A percentile compares a stretch with the other conserved stretches of the same genome.
phyloP scores from a whole-genome alignment of 1,284 basidiomycete species.

The Sporisorium iseilematis-ciliati region DNA sequence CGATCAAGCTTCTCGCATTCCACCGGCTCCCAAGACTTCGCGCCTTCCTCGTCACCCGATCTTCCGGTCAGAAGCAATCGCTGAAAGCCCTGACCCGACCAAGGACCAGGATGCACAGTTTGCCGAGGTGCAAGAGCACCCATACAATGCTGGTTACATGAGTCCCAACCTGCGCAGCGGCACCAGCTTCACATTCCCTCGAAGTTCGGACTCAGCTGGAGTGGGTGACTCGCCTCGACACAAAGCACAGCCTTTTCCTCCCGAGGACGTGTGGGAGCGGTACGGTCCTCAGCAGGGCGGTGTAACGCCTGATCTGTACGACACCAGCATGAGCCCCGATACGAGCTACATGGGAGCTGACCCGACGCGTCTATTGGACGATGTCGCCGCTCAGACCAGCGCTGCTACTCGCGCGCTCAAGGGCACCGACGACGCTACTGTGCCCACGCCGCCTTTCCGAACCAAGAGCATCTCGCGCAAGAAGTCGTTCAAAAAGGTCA shows the following conservation, averaged over 20 bases:
- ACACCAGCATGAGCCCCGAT: constrained; percentile 7
- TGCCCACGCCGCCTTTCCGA: constrained; percentile 36
- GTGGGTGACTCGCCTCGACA: constrained; percentile 25
- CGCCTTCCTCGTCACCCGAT: constrained; percentile 16
- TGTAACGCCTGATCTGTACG: constrained; percentile 12
- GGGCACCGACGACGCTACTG: constrained; percentile 41
- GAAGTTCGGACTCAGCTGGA: constrained; percentile 2
- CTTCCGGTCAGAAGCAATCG: constrained; percentile 11
- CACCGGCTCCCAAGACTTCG: constrained; percentile 18
- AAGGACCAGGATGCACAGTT: constrained; percentile 16
- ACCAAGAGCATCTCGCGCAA: constrained; percentile 55
- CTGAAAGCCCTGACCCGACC: constrained; percentile 19
- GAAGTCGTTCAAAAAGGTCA: constrained; percentile 54
- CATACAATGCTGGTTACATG: constrained; percentile 35
- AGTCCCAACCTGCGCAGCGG: constrained; percentile 17
- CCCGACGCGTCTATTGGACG: constrained; percentile 42
- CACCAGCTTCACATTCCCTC: constrained; percentile 21
- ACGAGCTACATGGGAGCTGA: constrained; percentile 14
- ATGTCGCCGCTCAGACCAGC: constrained; percentile 59
- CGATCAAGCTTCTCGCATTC: constrained; percentile 32
- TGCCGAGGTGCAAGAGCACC: constrained; percentile 28
- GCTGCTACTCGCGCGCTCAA: constrained; percentile 63
- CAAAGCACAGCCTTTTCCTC: constrained; percentile 18
- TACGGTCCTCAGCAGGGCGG: constrained; percentile 32
- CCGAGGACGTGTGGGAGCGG: constrained; percentile 37